phyloP scores from a whole-genome alignment of 2,329 filamentous ascomycete genomes.

The Sporothrix protearum region DNA sequence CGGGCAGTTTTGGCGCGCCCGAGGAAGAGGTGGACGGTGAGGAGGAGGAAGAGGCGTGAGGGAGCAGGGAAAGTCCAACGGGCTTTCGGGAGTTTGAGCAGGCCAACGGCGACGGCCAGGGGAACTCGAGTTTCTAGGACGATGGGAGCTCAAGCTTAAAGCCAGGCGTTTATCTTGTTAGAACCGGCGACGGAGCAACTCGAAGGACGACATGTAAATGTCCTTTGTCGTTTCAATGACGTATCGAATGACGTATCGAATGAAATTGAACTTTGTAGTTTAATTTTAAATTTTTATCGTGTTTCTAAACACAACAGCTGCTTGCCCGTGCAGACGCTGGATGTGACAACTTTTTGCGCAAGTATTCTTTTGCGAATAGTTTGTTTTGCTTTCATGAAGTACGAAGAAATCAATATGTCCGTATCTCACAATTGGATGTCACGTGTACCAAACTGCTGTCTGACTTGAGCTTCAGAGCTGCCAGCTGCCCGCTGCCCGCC shows the following conservation, averaged over 20 bases:
- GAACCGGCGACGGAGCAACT: background rate
- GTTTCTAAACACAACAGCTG: no score
- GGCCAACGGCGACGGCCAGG: no score
- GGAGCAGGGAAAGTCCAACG: background rate
- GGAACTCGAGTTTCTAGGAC: no score
- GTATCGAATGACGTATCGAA: background rate
- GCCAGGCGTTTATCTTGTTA: background rate
- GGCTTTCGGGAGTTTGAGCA: no score
- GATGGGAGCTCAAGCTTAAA: no score
- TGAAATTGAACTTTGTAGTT: background rate
- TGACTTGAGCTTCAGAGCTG: background rate
- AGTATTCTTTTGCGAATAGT: background rate
- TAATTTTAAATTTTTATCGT: background rate
- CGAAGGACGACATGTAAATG: background rate
- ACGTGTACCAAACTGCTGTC: background rate
- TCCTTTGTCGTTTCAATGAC: background rate
- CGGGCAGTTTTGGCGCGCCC: background rate
- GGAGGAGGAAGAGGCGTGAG: background rate
- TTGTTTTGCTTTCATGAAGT: no score
- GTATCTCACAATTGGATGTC: background rate
- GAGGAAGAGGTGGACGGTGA: constrained; percentile 2
- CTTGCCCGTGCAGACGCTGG: background rate
- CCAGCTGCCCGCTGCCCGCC: background rate
- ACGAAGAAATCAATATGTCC: no score
- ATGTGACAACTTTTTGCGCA: background rate